These are phyloP conservation scores for Moricandia moricandioides DNA, from an alignment of 345 rosid species.

Conservation along the genomic window DNA sequence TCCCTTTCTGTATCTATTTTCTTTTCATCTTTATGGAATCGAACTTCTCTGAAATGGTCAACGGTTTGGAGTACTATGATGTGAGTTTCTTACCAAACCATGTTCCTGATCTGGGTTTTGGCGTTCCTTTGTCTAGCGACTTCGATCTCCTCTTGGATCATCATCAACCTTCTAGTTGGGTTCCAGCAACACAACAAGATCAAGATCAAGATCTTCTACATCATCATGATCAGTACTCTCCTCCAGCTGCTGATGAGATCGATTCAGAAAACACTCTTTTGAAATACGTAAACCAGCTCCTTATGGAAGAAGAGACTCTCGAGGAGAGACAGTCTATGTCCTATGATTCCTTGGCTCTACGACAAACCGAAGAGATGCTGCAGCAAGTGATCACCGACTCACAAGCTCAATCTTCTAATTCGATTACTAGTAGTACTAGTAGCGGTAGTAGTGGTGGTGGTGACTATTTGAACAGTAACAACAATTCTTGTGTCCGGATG, in stretches of 20 bases:
- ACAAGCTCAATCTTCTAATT: slow-evolving; percentile 31
- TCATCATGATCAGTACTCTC: slow-evolving; percentile 17
- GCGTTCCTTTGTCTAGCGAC: slow-evolving; percentile 30
- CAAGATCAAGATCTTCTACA: neutral
- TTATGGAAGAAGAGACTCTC: slow-evolving; percentile 75
- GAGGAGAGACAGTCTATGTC: slow-evolving; percentile 50
- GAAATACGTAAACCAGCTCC: slow-evolving; percentile 59
- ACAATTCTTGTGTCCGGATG: slow-evolving; percentile 15
- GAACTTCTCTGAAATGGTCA: slow-evolving; percentile 21
- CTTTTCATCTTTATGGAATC: too few relatives aligned
- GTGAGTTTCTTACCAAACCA: slow-evolving; percentile 24
- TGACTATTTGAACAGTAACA: slow-evolving; percentile 12
- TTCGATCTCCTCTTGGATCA: slow-evolving; percentile 16
- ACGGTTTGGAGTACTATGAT: slow-evolving; percentile 33
- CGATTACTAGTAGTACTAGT: slow-evolving; percentile 23
- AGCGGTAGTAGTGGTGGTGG: slow-evolving; percentile 21
- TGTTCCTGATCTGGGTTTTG: slow-evolving; percentile 22
- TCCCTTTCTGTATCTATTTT: neutral
- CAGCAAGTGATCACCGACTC: slow-evolving; percentile 52
- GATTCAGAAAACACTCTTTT: slow-evolving; percentile 51
- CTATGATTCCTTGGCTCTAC: slow-evolving; percentile 56
- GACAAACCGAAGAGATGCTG: slow-evolving; percentile 62
- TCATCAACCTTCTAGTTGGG: slow-evolving; percentile 21
- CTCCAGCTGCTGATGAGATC: slow-evolving; percentile 35
- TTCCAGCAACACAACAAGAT: slow-evolving; percentile 12